Conservation (phyloP, 306 rosid species). For the Styphnolobium japonicum region DNA sequence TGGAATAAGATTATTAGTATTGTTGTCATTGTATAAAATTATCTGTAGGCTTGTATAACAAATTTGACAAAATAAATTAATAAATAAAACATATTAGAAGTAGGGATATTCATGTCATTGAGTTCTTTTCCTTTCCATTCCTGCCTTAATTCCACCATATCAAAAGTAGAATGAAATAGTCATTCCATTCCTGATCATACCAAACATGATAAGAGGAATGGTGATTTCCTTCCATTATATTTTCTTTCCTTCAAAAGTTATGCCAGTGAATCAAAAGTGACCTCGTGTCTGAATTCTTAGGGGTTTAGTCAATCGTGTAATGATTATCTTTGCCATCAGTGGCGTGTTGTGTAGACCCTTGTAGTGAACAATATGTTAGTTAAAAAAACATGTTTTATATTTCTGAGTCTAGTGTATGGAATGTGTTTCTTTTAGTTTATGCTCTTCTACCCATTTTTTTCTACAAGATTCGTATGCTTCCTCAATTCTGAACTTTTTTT, state of each 20-base stretch:
- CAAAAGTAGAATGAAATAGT: background rate
- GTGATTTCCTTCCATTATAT: background rate
- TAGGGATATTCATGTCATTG: background rate
- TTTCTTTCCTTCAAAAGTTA: background rate
- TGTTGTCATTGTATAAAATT: background rate
- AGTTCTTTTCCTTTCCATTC: background rate
- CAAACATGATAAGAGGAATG: background rate
- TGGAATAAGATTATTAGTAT: too few species aligned
- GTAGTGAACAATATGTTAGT: background rate
- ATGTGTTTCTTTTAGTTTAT: background rate
- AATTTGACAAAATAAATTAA: background rate
- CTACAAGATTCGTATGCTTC: background rate
- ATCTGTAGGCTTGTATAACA: background rate
- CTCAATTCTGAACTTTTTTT: background rate
- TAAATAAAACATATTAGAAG: background rate
- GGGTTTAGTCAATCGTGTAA: background rate
- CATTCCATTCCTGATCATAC: background rate
- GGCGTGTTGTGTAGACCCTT: background rate
- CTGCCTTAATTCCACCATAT: background rate
- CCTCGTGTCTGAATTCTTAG: background rate
- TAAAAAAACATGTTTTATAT: background rate
- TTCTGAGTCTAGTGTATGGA: background rate
- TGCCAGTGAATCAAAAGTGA: background rate
- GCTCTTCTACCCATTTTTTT: background rate
- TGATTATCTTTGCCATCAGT: background rate